Evolutionary conservation across 2,329 filamentous ascomycete species (phyloP).

Genomic region (Colletotrichum theobromicola): DNA sequence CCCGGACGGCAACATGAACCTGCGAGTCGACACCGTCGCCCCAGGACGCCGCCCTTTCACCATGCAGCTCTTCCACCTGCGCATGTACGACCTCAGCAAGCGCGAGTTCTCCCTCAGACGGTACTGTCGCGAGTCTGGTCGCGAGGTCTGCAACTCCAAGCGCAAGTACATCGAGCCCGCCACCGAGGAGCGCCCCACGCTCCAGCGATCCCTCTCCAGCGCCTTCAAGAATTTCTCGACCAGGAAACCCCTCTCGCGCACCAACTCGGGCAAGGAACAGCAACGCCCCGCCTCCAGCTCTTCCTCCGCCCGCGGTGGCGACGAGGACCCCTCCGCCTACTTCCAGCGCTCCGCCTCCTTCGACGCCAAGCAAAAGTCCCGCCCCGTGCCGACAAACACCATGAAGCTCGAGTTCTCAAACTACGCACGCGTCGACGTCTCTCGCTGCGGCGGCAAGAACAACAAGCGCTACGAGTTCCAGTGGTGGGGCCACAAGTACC

Average conservation of each 20-base stretch:
- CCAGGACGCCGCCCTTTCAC: constrained; percentile 70
- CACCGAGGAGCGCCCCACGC: constrained; percentile 43
- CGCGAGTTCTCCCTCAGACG: constrained; percentile 90
- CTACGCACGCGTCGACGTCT: constrained; percentile 89
- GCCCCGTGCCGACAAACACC: constrained; percentile 69
- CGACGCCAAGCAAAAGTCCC: constrained; percentile 39
- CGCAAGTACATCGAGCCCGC: constrained; percentile 68
- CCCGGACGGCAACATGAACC: constrained; percentile 93
- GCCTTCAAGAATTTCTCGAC: constrained; percentile 52
- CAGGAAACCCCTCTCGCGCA: constrained; percentile 39
- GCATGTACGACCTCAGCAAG: constrained; percentile 88
- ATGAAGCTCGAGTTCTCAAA: constrained; percentile 96
- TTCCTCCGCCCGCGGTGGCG: constrained; percentile 35
- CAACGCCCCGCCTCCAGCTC: constrained; percentile 40
- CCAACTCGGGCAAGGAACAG: constrained; percentile 33
- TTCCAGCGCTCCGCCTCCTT: constrained; percentile 32
- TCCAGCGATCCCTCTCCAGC: constrained; percentile 53
- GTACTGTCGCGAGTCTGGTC: constrained; percentile 90
- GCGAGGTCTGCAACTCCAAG: constrained; percentile 88
- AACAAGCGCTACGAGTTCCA: constrained; percentile 87
- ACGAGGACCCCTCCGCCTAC: constrained; percentile 34
- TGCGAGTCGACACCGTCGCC: constrained; percentile 83
- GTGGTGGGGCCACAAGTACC: constrained; percentile 88
- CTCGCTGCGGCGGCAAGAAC: constrained; percentile 68
- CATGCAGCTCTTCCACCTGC: constrained; percentile 84